Evolutionary conservation across 257 asterid genomes (phyloP).

Genomic region (Primulina tabacum): DNA sequence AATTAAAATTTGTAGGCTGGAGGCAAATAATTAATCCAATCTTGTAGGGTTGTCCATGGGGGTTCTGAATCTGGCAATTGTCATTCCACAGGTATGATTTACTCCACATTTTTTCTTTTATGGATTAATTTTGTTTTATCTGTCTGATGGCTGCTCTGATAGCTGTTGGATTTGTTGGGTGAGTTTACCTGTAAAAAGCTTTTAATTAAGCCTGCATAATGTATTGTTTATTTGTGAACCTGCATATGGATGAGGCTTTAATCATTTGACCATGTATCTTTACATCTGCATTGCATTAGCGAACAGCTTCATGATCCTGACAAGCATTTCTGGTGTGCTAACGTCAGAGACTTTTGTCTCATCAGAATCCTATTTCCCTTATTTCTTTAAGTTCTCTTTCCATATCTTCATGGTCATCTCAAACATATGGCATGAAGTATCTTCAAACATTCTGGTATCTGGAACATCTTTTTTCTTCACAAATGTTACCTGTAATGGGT

Average conservation of each 20-base stretch:
- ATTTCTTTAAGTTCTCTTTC: no score
- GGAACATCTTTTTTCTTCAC: no score
- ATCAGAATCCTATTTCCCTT: no score
- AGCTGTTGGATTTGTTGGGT: conserved; percentile 1
- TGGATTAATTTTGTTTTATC: neutral
- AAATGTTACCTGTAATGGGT: no score
- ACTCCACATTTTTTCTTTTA: neutral
- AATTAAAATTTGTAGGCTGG: conserved; percentile 3
- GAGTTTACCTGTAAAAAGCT: neutral
- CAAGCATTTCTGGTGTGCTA: no score
- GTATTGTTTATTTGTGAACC: neutral
- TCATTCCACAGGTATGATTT: conserved; percentile 70
- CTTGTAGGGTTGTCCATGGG: conserved; percentile 87
- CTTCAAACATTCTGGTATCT: no score
- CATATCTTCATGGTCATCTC: no score
- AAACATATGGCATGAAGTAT: no score
- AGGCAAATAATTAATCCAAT: conserved; percentile 19
- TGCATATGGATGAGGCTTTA: neutral
- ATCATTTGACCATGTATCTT: no score
- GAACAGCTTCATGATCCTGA: no score
- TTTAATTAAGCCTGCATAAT: neutral
- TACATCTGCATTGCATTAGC: no score
- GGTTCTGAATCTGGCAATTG: conserved; percentile 80
- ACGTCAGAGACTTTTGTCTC: no score
- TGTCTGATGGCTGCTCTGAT: neutral